Conservation (phyloP, 2,329 filamentous ascomycete genomes). For the Aspergillus sp. region DNA sequence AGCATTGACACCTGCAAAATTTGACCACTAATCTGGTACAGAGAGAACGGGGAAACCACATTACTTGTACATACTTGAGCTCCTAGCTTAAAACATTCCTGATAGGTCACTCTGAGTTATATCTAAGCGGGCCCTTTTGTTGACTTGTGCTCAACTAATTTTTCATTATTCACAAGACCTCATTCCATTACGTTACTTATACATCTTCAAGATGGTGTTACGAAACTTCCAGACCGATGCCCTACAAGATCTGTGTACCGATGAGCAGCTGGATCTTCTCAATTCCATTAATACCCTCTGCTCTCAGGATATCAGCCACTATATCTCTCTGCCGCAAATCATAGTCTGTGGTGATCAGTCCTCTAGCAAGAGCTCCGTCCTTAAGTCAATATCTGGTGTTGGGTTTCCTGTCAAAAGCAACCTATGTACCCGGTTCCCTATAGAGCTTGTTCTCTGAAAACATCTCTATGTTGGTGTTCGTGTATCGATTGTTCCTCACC, state of each 20-base stretch:
- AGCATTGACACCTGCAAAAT: neutral
- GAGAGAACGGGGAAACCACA: neutral
- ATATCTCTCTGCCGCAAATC: constrained; percentile 59
- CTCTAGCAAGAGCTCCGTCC: constrained; percentile 60
- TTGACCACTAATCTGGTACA: neutral
- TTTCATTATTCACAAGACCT: neutral
- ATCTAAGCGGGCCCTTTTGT: neutral
- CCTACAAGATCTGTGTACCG: constrained; percentile 17
- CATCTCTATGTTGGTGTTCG: constrained; percentile 14
- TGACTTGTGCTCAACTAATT: neutral
- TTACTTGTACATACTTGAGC: neutral
- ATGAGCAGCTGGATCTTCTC: constrained; percentile 58
- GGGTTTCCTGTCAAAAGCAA: constrained; percentile 59
- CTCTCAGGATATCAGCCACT: constrained; percentile 51
- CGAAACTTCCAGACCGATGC: constrained; percentile 10
- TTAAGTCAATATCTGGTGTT: constrained; percentile 64
- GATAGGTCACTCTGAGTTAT: neutral
- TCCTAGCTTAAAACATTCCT: neutral
- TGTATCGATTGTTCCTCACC: constrained; percentile 41
- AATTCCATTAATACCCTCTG: constrained; percentile 59
- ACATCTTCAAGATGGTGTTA: neutral
- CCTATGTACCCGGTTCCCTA: constrained; percentile 63
- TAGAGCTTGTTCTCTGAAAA: constrained; percentile 57
- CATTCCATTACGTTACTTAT: neutral
- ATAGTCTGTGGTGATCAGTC: constrained; percentile 66